Conservation (phyloP, 345 rosid genomes). For the Arabidopsis suecica region DNA sequence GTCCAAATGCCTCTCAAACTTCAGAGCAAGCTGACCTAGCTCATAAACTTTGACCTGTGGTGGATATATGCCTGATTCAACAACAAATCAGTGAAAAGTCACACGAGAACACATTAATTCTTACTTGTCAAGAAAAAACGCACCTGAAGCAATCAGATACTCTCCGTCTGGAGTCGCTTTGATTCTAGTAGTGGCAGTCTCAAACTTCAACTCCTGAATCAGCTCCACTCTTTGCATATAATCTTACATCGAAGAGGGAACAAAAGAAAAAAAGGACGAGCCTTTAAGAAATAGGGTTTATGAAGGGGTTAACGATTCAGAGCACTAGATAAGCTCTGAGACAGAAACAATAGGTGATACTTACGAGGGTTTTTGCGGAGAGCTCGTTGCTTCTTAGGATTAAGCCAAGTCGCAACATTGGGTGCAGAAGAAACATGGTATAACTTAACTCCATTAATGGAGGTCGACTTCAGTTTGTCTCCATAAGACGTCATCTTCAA, state of each 20-base stretch:
- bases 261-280: neutral
- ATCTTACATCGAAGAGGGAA: slow-evolving; percentile 16
- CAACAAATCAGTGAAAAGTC: slow-evolving; percentile 23
- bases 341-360: neutral
- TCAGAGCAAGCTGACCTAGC: slow-evolving; percentile 71
- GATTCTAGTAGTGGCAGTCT: slow-evolving; percentile 80
- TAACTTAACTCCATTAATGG: slow-evolving; percentile 79
- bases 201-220: slow-evolving; percentile 83
- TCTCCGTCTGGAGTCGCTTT: slow-evolving; percentile 86
- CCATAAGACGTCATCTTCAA: slow-evolving; percentile 63
- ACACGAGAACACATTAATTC: too few species aligned
- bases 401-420: slow-evolving; percentile 70
- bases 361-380: slow-evolving; percentile 75
- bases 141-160: slow-evolving; percentile 84
- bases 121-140: too few species aligned
- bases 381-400: slow-evolving; percentile 77
- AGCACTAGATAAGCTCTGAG: neutral
- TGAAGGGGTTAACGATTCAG: neutral
- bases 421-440: slow-evolving; percentile 74
- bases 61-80: slow-evolving; percentile 74
- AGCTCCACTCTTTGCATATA: slow-evolving; percentile 53
- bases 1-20: slow-evolving; percentile 88
- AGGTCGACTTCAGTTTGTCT: slow-evolving; percentile 74
- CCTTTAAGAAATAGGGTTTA: slow-evolving; percentile 26
- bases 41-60: slow-evolving; percentile 94